phyloP scores from a whole-genome alignment of 2,329 filamentous ascomycete species.

The Didymella keratinophila region DNA sequence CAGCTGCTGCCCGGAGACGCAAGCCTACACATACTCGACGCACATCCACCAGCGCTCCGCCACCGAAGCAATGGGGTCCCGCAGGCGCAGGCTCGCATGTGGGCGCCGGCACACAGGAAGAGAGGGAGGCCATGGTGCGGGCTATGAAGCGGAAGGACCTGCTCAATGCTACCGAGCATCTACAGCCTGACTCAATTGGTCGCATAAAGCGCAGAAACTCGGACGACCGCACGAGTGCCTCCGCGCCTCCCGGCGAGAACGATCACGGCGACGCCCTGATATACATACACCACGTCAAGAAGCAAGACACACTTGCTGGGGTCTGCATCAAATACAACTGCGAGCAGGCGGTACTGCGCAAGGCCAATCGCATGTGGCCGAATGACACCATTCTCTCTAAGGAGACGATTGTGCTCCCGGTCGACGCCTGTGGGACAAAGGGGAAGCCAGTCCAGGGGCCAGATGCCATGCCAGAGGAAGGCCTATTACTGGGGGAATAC shows the following conservation, averaged over 20 bases:
- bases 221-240: conserved; percentile 63
- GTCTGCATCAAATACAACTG: conserved; percentile 91
- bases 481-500: conserved; percentile 45
- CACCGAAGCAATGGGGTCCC: conserved; percentile 59
- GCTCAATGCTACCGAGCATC: conserved; percentile 52
- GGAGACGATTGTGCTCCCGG: conserved; percentile 81
- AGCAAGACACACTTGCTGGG: conserved; percentile 87
- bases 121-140: conserved; percentile 56
- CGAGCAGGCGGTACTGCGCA: conserved; percentile 80
- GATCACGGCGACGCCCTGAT: conserved; percentile 79
- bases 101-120: conserved; percentile 56
- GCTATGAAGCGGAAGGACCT: conserved; percentile 60
- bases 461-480: conserved; percentile 49
- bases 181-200: conserved; percentile 55
- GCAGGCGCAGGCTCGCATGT: conserved; percentile 49
- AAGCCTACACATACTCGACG: conserved; percentile 45
- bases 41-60: conserved; percentile 48
- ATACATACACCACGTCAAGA: conserved; percentile 86
- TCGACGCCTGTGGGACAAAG: conserved; percentile 87
- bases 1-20: conserved; percentile 34
- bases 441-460: conserved; percentile 64
- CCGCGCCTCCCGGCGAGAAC: conserved; percentile 62
- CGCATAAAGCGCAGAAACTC: conserved; percentile 72
- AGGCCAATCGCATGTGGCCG: conserved; percentile 93
- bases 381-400: conserved; percentile 88